Base-by-base conservation (phyloP, 1,284 basidiomycete species). In the Ustilago loliicola region DNA sequence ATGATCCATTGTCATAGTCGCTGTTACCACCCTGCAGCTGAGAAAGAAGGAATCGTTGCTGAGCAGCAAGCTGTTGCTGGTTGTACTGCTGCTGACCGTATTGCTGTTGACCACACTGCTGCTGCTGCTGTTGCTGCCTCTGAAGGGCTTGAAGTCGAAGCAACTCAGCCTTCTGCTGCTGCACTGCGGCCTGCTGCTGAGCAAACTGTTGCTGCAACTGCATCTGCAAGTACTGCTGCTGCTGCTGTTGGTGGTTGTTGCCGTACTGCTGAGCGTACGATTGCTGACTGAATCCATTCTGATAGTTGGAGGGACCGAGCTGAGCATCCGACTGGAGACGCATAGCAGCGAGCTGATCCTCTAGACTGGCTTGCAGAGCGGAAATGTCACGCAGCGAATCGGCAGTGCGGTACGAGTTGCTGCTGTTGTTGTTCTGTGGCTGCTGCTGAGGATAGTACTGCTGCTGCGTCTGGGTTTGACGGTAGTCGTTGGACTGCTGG, bases 41-140 rank as follows among this genome's bases (percentile, higher is more conserved):
- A 6, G 79, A 72, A 11, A 83, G 72, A 5, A 83, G 66, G 29
- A 69, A 63, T n/a, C 76, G 82, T 60, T 83, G 80, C 62, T 83
- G 81, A 58, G 72, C 74, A 21, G 75, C 72, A 25, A 72, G 62
- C 63, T 78, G 76, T 50, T 77, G 79, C 63, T 79, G 71, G 40
- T 32, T 55, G 58, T 66, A 62, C 54, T 60, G 60, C 54, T 67
- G 62, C 51, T 70, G 66, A 19, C 65, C 30, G 30, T 75, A 66
- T 38, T 70, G 67, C 57, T 80, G 73, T 60, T 76, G 80, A 17
- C n/a, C 45, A 25, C 21, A 47, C 7, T 47, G 45, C 45, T 30
- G 66, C 62, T 78, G 75, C 48, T 77, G 79, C 59, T 76, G 71
- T 34, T 64, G 61, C 63, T 77, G 80, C 61, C 71, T 77, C 66